Conservation (phyloP, 148 eudicot genomes). For the Rhododendron ovatum region DNA sequence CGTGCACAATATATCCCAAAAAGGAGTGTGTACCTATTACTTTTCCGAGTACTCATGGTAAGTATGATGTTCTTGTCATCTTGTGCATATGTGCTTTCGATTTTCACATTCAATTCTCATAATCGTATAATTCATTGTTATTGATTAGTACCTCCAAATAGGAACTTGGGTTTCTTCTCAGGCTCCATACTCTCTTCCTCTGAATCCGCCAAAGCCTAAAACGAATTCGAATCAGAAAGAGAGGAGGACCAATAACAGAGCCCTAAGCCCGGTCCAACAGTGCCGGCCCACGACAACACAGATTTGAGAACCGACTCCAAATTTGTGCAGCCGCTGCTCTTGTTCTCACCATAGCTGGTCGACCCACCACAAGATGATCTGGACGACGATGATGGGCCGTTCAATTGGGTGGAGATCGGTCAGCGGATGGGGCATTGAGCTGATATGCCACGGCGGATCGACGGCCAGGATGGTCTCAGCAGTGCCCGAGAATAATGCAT, state of each 20-base stretch:
- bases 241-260: slow-evolving; percentile 33
- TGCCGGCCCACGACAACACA: slow-evolving; percentile 29
- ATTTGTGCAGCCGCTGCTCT: background rate
- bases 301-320: slow-evolving; percentile 13
- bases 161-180: too few relatives aligned
- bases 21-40: too few relatives aligned
- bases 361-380: background rate
- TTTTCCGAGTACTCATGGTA: too few relatives aligned
- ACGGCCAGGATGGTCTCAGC: slow-evolving; percentile 19
- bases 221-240: slow-evolving; percentile 9
- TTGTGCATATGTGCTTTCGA: too few relatives aligned
- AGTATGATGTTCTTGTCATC: too few relatives aligned
- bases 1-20: too few relatives aligned
- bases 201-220: slow-evolving; percentile 45
- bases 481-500: slow-evolving; percentile 34
- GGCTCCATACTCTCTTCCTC: background rate
- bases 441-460: slow-evolving; percentile 8
- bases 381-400: background rate
- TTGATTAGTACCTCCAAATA: too few relatives aligned
- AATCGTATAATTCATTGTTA: too few relatives aligned
- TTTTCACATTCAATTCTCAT: too few relatives aligned
- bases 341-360: background rate
- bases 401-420: slow-evolving; percentile 14
- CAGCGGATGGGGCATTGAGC: slow-evolving; percentile 15
- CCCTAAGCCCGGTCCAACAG: slow-evolving; percentile 51